These are phyloP conservation scores for Ochromonadaceae sp. DNA, from an alignment of 352 stramenopile genomes.

Conservation along the genomic window DNA sequence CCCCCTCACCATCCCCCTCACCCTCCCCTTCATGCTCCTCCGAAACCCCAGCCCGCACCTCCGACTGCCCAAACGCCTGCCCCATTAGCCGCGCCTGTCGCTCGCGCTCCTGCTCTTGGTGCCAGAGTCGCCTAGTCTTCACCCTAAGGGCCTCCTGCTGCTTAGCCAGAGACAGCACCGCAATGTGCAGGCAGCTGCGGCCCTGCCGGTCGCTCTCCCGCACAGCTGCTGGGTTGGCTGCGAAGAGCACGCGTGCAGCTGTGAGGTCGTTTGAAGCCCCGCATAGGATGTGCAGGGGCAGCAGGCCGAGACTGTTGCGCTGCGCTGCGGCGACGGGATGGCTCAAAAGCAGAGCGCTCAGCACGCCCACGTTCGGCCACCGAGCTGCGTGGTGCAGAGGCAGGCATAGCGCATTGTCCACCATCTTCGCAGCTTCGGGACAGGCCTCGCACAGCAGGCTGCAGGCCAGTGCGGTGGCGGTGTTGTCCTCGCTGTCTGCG, in stretches of 20 bases:
- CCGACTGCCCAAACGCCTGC: too few species aligned
- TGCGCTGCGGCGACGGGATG: background rate
- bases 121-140: background rate
- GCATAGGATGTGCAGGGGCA: background rate
- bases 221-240: background rate
- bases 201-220: background rate
- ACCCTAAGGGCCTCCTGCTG: background rate
- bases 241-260: background rate
- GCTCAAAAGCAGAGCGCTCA: background rate
- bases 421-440: too few species aligned
- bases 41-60: too few species aligned
- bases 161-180: background rate
- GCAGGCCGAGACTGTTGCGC: background rate
- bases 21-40: background rate
- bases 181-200: background rate
- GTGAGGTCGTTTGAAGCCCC: background rate
- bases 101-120: background rate
- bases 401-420: background rate
- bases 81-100: too few species aligned
- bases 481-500: too few species aligned
- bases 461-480: too few species aligned
- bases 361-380: background rate
- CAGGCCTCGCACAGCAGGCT: too few species aligned
- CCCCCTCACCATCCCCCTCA: background rate
- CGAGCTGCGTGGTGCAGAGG: constrained; percentile 7